Evolutionary conservation across 1,284 basidiomycete species (phyloP), one percentile per base, ranked within the genome.

Genomic region (Microbotryomycetes sp.): DNA sequence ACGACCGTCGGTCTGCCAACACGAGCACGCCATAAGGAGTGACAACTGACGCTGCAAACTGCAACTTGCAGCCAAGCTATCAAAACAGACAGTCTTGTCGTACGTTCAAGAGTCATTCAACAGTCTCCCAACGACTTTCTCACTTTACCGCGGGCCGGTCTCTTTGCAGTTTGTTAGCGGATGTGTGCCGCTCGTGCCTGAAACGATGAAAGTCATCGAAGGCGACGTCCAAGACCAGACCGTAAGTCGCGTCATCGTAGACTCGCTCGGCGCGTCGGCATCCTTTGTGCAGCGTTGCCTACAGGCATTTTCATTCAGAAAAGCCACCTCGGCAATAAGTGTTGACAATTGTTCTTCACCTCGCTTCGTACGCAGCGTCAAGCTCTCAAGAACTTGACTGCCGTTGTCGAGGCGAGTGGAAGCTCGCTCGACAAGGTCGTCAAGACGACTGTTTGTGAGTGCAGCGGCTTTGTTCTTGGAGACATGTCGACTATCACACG

Each of bases 221-320:
- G 89, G 87, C 24, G 91, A 87, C 35, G 83, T 97, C 61, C 85
- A 88, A 73, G 86, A 80, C 62, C 91, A 98, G 76, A 84, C 92
- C 16, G 65, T 66, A n/a, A 31, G 63, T 57, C 45, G 4, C 3
- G 3, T 5, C 27, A 9, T 45, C 26, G n/a, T n/a, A n/a, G n/a
- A n/a, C n/a, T n/a, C n/a, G n/a, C n/a, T n/a, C n/a, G n/a, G n/a
- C n/a, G n/a, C n/a, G n/a, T n/a, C n/a, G n/a, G n/a, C n/a, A n/a
- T n/a, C n/a, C n/a, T n/a, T n/a, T n/a, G n/a, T n/a, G n/a, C n/a
- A n/a, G n/a, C n/a, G n/a, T n/a, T n/a, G n/a, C n/a, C n/a, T n/a
- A n/a, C n/a, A n/a, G n/a, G n/a, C n/a, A n/a, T n/a, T n/a, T n/a
- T n/a, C n/a, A n/a, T n/a, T n/a, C n/a, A n/a, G n/a, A n/a, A n/a